These are phyloP conservation scores for Aspergillus tubingensis DNA, from an alignment of 2,329 filamentous ascomycete genomes.

Conservation along the genomic window DNA sequence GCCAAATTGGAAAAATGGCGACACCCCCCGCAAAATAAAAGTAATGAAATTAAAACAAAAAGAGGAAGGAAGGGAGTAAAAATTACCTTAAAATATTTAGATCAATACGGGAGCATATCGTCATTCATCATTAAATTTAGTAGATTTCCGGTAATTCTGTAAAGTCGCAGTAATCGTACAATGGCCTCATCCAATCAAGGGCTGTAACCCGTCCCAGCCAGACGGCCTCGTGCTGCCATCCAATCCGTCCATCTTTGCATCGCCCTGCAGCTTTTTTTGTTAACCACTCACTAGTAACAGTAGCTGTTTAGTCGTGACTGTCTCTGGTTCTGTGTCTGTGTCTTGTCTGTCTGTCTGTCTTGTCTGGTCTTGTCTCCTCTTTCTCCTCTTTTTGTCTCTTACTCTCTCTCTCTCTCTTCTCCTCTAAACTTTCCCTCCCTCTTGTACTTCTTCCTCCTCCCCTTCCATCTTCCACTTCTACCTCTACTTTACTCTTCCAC, in stretches of 20 bases:
- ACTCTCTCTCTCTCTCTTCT: conserved; percentile 12
- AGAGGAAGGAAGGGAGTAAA: background rate
- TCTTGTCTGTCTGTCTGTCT: background rate
- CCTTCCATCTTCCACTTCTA: conserved; percentile 13
- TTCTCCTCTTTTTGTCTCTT: conserved; percentile 12
- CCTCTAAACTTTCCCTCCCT: conserved; percentile 25
- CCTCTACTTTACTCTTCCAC: conserved; percentile 10
- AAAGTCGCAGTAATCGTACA: no score
- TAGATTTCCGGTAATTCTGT: no score
- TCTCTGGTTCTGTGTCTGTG: background rate
- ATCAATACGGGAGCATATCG: background rate
- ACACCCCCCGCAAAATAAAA: conserved; percentile 8
- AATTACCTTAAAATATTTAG: background rate
- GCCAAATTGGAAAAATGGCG: background rate
- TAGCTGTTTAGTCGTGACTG: background rate
- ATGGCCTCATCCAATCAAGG: background rate
- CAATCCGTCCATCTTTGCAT: conserved; percentile 6
- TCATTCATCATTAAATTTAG: no score
- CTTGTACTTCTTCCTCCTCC: conserved; percentile 20
- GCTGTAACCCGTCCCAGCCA: background rate
- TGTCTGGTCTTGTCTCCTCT: conserved; percentile 6
- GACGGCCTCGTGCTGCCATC: conserved; percentile 8
- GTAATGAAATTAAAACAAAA: background rate
- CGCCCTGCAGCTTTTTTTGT: background rate
- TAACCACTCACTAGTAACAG: background rate